Evolutionary conservation across 164 flowering plant genomes (phyloP), one percentile per base, ranked within the genome.

Genomic region (Stephania japonica): DNA sequence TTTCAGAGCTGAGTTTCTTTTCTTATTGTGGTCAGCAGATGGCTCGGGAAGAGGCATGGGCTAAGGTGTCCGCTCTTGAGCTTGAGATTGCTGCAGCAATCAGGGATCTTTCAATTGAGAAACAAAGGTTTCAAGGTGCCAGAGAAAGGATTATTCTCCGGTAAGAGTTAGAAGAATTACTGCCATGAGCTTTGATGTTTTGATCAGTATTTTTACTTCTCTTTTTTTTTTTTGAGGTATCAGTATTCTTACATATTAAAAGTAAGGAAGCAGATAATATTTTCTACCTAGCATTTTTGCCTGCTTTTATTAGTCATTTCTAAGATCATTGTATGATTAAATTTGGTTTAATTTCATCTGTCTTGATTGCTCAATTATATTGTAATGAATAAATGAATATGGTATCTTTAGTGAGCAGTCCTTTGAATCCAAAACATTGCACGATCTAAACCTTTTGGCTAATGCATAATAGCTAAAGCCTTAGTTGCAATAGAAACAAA

Each of bases 11-110:
- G 91, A 89, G 84, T 75, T 73, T 75, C 78, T 69, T 78, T 74
- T 67, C 75, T 88, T 83, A 59, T 86, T 85, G 64, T 77, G 73
- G 90, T 81, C 93, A 93, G 99, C 99, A 96, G 99, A 90, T 92
- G 69, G 98, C 97, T 77, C 91, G 98, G 75, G 99, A 96, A 81
- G 99, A 93, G 83, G 99, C 99, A 68, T 93, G 99, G 97, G 93
- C 95, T 38, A 93, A 91, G 82, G 97, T 93, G 65, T 96, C 98
- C 70, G 78, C 83, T 11, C 92, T 96, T 72, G 98, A 92, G 77
- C 93, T 96, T 73, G 95, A 96, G 80, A 93, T 96, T 42, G 88
- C 81, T 84, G 88, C 91, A 76, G 94, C 97, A 63, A 75, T 90
- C 85, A 82, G 97, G n/a, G 97, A 96, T 73, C 95, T 96, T 75